Evolutionary conservation across 2,329 filamentous ascomycete species (phyloP).

Genomic region (Xylariaceae sp.): DNA sequence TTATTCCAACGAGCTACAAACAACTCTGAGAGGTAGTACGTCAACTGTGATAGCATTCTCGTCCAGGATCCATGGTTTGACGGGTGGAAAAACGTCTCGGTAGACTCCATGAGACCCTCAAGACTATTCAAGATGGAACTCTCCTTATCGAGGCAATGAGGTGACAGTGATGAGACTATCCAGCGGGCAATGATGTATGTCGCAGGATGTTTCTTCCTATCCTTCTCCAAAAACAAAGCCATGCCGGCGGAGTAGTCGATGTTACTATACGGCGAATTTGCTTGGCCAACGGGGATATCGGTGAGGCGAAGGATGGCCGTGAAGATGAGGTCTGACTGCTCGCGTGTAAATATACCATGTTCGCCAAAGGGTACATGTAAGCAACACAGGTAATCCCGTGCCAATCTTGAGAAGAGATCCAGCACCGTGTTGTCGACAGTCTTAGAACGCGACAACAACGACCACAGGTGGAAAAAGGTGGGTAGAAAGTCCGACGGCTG

Average conservation of each 20-base stretch:
- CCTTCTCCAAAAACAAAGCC: constrained; percentile 82
- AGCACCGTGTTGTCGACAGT: constrained; percentile 80
- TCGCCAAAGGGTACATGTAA: constrained; percentile 73
- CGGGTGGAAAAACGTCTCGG: constrained; percentile 98
- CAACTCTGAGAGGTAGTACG: constrained; percentile 88
- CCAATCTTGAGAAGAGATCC: constrained; percentile 81
- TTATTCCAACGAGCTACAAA: constrained; percentile 98
- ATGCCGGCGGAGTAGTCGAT: constrained; percentile 80
- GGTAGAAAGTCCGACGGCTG: constrained; percentile 85
- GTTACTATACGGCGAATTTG: constrained; percentile 83
- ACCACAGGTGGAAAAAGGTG: constrained; percentile 96
- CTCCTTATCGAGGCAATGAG: constrained; percentile 67
- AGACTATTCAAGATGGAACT: constrained; percentile 78
- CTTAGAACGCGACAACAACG: constrained; percentile 83
- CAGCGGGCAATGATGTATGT: constrained; percentile 88
- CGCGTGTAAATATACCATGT: constrained; percentile 84
- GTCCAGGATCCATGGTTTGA: constrained; percentile 95
- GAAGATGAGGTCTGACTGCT: constrained; percentile 89
- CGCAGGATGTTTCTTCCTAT: constrained; percentile 86
- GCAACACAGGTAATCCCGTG: constrained; percentile 74
- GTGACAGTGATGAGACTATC: constrained; percentile 90
- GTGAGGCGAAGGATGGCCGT: constrained; percentile 83
- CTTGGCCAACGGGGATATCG: constrained; percentile 94
- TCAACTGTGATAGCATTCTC: constrained; percentile 79
- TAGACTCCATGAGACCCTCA: constrained; percentile 86